Conservation (phyloP, 371 early-diverging fungal species). For the Thermomucor indicae-seudaticae region DNA sequence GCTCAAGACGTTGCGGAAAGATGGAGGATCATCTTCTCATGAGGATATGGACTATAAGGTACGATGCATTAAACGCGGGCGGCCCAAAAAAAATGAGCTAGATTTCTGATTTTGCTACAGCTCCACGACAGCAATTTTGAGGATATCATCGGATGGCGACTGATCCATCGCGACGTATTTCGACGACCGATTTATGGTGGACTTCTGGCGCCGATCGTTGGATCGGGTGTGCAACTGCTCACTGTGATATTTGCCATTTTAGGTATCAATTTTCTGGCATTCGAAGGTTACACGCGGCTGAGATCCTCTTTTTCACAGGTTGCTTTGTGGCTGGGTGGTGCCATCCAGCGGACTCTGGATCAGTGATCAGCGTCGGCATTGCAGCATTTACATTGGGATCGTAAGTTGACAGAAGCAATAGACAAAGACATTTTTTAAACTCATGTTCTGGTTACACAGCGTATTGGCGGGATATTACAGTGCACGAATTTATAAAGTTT, state of each 20-base stretch:
- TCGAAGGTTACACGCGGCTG: neutral
- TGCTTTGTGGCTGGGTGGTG: constrained; percentile 6
- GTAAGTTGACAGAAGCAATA: constrained; percentile 8
- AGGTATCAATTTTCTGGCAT: constrained; percentile 6
- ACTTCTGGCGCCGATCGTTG: constrained; percentile 38
- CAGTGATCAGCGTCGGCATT: constrained; percentile 18
- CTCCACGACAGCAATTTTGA: constrained; percentile 34
- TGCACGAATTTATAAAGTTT: constrained; percentile 39
- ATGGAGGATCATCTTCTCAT: constrained; percentile 4
- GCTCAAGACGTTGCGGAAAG: constrained; percentile 26
- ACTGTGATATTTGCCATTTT: constrained; percentile 12
- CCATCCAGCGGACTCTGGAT: constrained; percentile 37
- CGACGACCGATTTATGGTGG: constrained; percentile 46
- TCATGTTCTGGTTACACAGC: constrained; percentile 8
- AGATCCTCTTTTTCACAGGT: neutral
- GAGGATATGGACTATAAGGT: constrained; percentile 9
- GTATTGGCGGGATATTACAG: constrained; percentile 35
- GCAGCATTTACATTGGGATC: constrained; percentile 19
- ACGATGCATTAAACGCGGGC: neutral
- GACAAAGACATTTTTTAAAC: neutral
- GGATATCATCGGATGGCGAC: constrained; percentile 40
- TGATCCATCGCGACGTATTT: constrained; percentile 45
- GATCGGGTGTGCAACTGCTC: constrained; percentile 35
- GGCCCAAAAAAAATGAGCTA: constrained; percentile 4
- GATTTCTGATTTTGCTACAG: constrained; percentile 1